phyloP scores from a whole-genome alignment of 345 rosid genomes.

The Mangifera indica region DNA sequence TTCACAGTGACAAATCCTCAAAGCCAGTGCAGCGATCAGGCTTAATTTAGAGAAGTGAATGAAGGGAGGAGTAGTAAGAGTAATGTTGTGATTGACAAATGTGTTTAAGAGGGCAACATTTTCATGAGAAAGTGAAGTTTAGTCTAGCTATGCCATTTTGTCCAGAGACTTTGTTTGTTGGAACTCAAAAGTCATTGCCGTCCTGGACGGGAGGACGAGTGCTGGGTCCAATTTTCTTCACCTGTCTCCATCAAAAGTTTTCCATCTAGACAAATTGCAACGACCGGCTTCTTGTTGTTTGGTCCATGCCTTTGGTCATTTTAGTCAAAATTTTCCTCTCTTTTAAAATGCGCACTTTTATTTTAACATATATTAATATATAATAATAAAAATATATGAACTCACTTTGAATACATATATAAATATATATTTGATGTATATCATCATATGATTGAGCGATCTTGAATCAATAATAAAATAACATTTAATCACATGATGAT shows the following conservation, averaged over 20 bases:
- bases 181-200: conserved; percentile 39
- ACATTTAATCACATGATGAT: no score
- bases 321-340: not conserved
- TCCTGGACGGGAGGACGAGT: conserved; percentile 26
- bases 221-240: conserved; percentile 18
- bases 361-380: no score
- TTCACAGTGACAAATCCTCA: not conserved
- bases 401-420: no score
- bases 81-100: not conserved
- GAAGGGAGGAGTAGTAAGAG: not conserved
- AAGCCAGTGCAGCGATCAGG: not conserved
- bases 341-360: no score
- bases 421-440: no score
- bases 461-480: no score
- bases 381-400: no score
- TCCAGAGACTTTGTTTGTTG: no score
- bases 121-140: not conserved
- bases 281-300: not conserved
- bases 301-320: not conserved
- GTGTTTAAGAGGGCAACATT: not conserved
- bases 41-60: conserved; percentile 1
- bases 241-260: not conserved
- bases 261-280: not conserved
- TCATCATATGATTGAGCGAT: no score
- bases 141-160: not conserved